phyloP scores from a whole-genome alignment of 352 stramenopile species.

The Phytophthora brassicae region DNA sequence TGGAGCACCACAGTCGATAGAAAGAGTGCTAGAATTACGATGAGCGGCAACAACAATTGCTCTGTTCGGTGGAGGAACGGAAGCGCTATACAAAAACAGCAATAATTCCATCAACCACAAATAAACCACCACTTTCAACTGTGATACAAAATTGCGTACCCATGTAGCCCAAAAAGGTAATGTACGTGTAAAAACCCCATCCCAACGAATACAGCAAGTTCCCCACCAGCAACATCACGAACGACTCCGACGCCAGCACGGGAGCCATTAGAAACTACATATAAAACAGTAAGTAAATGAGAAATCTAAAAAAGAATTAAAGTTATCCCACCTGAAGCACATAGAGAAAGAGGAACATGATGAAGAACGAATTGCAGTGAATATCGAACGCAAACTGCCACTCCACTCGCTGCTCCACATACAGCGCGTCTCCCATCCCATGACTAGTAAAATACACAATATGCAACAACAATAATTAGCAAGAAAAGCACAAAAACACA shows the following conservation, averaged over 20 bases:
- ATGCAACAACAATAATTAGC: too few relatives aligned
- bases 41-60: constrained; percentile 85
- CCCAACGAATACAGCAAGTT: constrained; percentile 94
- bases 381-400: constrained; percentile 99
- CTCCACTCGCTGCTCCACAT: constrained; percentile 97
- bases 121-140: neutral
- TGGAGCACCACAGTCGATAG: constrained; percentile 82
- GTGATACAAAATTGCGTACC: constrained; percentile 39
- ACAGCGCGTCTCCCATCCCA: constrained; percentile 74
- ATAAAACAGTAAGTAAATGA: constrained; percentile 11
- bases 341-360: constrained; percentile 96
- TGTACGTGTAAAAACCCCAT: constrained; percentile 97
- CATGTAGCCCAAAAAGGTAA: constrained; percentile 98
- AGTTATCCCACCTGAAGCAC: constrained; percentile 72
- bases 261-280: constrained; percentile 96
- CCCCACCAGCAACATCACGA: constrained; percentile 88
- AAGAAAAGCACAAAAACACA: neutral
- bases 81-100: constrained; percentile 47
- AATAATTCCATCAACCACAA: constrained; percentile 6
- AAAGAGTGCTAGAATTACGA: constrained; percentile 75
- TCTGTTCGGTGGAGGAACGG: constrained; percentile 91
- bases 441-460: too few relatives aligned
- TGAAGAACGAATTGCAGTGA: constrained; percentile 99
- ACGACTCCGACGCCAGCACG: constrained; percentile 88
- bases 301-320: neutral